Base-by-base conservation (phyloP, 2,329 filamentous ascomycete species). In the Xylariaceae sp. region DNA sequence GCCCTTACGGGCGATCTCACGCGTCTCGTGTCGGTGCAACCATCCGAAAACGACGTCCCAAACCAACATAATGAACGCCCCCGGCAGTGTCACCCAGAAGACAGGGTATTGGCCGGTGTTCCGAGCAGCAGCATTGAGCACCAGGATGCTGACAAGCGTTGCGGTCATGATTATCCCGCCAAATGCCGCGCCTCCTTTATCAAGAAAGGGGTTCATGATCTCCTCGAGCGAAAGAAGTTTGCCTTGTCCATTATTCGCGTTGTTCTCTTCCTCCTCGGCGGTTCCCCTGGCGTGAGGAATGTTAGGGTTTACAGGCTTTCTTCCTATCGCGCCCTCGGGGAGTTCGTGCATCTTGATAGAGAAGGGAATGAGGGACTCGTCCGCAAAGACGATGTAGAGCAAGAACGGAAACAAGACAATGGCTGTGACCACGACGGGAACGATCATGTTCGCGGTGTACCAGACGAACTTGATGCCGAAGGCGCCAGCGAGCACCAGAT, bases 381-480 rank as follows among this genome's bases (percentile, higher is more conserved):
- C 79, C 1, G 81, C 79, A 61, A 91, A 91, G 18, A 90, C 80
- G 52, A 90, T 79, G 64, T 88, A 90, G 0, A 90, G 75, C 3
- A 91, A 70, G 61, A 89, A 88, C 0, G 88, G 89, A 48, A 89
- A 90, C 2, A 91, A 71, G 0, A 89, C 73, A 16, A 90, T 77
- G 2, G 81, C 87, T 0, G 89, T 91, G n/a, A 82, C 75, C 20
- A 89, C 73, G 1, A 89, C 86, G 0, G 89, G 89, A 0, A 91
- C 86, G 18, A 91, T 87, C 81, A 91, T 89, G 67, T 91, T 89
- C n/a, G 86, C 88, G 0, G 88, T 90, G 66, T 91, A 91, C 41
- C 83, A 78, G 66, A 91, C 83, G 70, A 91, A 91, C 48, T 81
- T 87, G 74, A 91, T 87, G 2, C 82, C 66, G 66, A 91, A 91